Evolutionary conservation across 352 stramenopile species (phyloP).

Genomic region (Pythium monospermum): DNA sequence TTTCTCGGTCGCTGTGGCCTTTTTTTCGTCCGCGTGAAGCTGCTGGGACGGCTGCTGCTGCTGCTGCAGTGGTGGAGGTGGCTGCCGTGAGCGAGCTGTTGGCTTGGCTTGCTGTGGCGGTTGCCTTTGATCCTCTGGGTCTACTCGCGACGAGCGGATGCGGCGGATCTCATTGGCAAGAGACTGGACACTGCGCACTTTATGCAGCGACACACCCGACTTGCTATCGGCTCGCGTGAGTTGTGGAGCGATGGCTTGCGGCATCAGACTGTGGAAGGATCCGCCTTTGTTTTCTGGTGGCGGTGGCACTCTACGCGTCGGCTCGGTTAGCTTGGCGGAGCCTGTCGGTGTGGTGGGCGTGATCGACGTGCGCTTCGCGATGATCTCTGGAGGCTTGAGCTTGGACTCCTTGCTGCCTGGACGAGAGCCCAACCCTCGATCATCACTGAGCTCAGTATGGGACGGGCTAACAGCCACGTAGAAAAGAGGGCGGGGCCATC

Average conservation of each 20-base stretch:
- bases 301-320: conserved; percentile 42
- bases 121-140: conserved; percentile 26
- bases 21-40: conserved; percentile 32
- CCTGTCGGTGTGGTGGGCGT: not conserved
- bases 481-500: not conserved
- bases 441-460: conserved; percentile 21
- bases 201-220: conserved; percentile 40
- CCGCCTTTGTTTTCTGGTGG: conserved; percentile 33
- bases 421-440: conserved; percentile 1
- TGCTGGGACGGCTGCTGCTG: conserved; percentile 4
- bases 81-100: conserved; percentile 6
- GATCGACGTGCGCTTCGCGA: conserved; percentile 11
- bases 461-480: conserved; percentile 4
- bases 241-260: conserved; percentile 3
- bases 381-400: conserved; percentile 54
- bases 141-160: conserved; percentile 54
- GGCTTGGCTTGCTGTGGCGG: conserved; percentile 8
- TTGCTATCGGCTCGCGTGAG: conserved; percentile 38
- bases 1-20: conserved; percentile 16
- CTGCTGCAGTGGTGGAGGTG: conserved; percentile 10
- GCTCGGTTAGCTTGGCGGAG: conserved; percentile 13
- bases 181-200: conserved; percentile 73
- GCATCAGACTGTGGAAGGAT: conserved; percentile 20
- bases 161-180: conserved; percentile 75
- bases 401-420: conserved; percentile 56